phyloP scores from a whole-genome alignment of 2,329 filamentous ascomycete genomes.

The Dactylonectria estremocensis region DNA sequence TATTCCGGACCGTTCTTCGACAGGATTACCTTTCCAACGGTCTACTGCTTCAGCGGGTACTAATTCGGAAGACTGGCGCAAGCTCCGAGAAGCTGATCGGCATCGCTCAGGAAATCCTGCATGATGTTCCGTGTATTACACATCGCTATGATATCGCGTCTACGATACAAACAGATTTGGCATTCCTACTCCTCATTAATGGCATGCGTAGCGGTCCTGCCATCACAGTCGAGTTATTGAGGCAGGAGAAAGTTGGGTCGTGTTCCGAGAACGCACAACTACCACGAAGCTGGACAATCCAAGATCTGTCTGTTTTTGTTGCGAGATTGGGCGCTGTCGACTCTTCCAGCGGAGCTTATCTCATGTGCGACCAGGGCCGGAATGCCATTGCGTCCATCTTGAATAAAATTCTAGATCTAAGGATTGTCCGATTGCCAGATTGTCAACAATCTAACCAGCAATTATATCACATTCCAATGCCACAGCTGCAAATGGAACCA shows the following conservation, averaged over 20 bases:
- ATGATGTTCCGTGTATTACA: neutral
- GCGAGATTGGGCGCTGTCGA: slow-evolving; percentile 12
- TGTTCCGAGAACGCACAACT: neutral
- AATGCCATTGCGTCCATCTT: slow-evolving; percentile 7
- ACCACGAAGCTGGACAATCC: slow-evolving; percentile 17
- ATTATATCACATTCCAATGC: no score
- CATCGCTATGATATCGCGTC: slow-evolving; percentile 16
- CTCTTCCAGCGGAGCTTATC: neutral
- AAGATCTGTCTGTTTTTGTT: slow-evolving; percentile 20
- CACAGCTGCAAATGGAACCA: no score
- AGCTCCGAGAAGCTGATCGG: neutral
- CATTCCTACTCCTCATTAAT: slow-evolving; percentile 16
- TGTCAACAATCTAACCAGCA: no score
- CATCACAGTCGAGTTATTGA: slow-evolving; percentile 14
- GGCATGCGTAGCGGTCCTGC: slow-evolving; percentile 12
- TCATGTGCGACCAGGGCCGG: slow-evolving; percentile 17
- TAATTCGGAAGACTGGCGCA: slow-evolving; percentile 15
- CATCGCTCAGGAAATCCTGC: slow-evolving; percentile 6
- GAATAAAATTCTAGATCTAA: slow-evolving; percentile 8
- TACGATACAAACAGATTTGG: slow-evolving; percentile 19
- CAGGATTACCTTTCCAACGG: slow-evolving; percentile 14
- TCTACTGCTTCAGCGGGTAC: slow-evolving; percentile 10
- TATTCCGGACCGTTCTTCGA: slow-evolving; percentile 13
- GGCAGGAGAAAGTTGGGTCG: neutral
- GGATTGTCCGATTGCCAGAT: neutral